Evolutionary conservation across 495 filamentous ascomycete genomes (phyloP).

Genomic region (Daldinia childiae): DNA sequence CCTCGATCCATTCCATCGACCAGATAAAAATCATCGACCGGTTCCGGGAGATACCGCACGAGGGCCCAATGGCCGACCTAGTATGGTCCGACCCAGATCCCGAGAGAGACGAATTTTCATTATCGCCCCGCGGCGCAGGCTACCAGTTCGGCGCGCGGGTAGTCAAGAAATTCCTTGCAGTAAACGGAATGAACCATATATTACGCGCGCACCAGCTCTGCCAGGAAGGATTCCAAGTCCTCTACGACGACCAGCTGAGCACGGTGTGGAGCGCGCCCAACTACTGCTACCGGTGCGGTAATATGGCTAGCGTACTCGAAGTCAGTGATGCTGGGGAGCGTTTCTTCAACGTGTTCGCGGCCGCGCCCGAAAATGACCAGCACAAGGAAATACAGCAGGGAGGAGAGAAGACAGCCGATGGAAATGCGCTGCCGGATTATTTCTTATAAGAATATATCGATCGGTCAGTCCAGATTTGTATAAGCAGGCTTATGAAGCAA

Average conservation of each 20-base stretch:
- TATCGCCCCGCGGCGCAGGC: slow-evolving; percentile 91
- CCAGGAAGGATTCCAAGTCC: slow-evolving; percentile 94
- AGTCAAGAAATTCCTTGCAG: slow-evolving; percentile 95
- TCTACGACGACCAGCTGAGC: slow-evolving; percentile 92
- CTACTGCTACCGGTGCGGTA: slow-evolving; percentile 96
- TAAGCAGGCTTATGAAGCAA: background rate
- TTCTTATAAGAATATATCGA: slow-evolving; percentile 55
- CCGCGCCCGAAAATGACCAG: slow-evolving; percentile 92
- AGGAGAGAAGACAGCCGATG: slow-evolving; percentile 59
- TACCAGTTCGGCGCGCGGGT: slow-evolving; percentile 98
- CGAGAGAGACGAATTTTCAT: slow-evolving; percentile 93
- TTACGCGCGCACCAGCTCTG: slow-evolving; percentile 96
- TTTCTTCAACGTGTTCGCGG: slow-evolving; percentile 97
- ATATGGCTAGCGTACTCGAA: slow-evolving; percentile 95
- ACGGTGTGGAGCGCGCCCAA: slow-evolving; percentile 98
- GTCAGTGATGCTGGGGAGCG: slow-evolving; percentile 90
- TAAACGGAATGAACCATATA: slow-evolving; percentile 97
- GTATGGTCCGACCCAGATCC: slow-evolving; percentile 98
- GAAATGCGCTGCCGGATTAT: slow-evolving; percentile 64
- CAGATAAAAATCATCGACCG: slow-evolving; percentile 99
- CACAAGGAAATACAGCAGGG: slow-evolving; percentile 83
- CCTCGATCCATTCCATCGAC: slow-evolving; percentile 97
- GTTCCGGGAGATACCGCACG: slow-evolving; percentile 97
- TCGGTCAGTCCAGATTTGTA: background rate
- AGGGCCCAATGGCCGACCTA: slow-evolving; percentile 98